Conservation (phyloP, 108 stramenopile genomes). For the Aurantiochytrium sp. region DNA sequence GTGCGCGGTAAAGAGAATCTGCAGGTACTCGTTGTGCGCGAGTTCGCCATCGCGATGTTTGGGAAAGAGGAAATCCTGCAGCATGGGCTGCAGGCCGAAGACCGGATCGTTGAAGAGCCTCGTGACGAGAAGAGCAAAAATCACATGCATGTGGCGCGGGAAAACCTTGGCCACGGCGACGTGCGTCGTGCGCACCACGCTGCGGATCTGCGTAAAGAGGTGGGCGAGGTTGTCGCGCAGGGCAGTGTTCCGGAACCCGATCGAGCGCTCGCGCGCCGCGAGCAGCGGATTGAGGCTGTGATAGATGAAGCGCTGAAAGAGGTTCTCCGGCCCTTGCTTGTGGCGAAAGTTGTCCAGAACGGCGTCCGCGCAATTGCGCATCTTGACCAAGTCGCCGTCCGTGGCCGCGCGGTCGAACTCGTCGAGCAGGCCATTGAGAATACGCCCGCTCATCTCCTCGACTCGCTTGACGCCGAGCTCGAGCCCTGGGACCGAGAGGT, state of each 20-base stretch:
- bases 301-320: neutral
- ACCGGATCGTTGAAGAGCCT: neutral
- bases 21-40: neutral
- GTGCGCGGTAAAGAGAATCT: constrained; percentile 8
- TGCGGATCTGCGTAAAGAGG: neutral
- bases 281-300: constrained; percentile 2
- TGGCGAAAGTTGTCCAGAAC: neutral
- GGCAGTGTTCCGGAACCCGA: neutral
- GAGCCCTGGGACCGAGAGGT: neutral
- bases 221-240: constrained; percentile 25
- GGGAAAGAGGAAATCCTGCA: neutral
- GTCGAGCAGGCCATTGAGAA: neutral
- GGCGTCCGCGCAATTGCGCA: constrained; percentile 1
- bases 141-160: neutral
- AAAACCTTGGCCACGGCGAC: constrained; percentile 18
- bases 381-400: neutral
- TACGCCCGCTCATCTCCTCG: neutral
- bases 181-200: neutral
- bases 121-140: neutral
- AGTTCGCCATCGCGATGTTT: neutral
- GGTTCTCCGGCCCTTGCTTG: constrained; percentile 7
- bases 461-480: neutral
- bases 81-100: constrained; percentile 7
- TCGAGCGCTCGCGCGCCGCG: neutral
- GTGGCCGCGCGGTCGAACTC: neutral